Evolutionary conservation across 2,329 filamentous ascomycete species (phyloP).

Genomic region (Xylaria sp.): DNA sequence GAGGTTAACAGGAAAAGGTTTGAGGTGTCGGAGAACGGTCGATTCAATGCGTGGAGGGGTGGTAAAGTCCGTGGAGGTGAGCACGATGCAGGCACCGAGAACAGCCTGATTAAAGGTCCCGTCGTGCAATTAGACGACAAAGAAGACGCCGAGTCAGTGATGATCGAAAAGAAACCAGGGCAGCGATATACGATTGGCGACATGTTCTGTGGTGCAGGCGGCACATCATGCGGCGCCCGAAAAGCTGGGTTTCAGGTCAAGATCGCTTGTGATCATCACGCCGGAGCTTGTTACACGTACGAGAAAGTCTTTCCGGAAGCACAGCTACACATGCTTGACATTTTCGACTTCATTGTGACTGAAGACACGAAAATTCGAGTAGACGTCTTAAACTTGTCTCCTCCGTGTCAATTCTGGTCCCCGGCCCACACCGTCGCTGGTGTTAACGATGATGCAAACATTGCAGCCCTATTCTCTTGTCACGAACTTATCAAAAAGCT

Average conservation of each 20-base stretch:
- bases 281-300: slow-evolving; percentile 63
- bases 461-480: slow-evolving; percentile 61
- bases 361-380: slow-evolving; percentile 49
- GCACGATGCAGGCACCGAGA: slow-evolving; percentile 21
- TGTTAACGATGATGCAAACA: slow-evolving; percentile 70
- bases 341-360: slow-evolving; percentile 55
- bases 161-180: slow-evolving; percentile 32
- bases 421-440: slow-evolving; percentile 68
- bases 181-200: slow-evolving; percentile 64
- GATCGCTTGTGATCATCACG: slow-evolving; percentile 69
- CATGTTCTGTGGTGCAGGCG: slow-evolving; percentile 67
- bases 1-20: slow-evolving; percentile 40
- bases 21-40: slow-evolving; percentile 33
- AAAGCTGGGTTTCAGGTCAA: slow-evolving; percentile 59
- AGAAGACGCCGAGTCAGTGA: slow-evolving; percentile 15
- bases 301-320: slow-evolving; percentile 60
- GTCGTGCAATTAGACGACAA: slow-evolving; percentile 30
- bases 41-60: slow-evolving; percentile 36
- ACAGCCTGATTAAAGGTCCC: slow-evolving; percentile 11
- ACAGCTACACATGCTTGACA: slow-evolving; percentile 53
- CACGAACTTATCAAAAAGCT: slow-evolving; percentile 60
- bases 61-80: slow-evolving; percentile 38
- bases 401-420: slow-evolving; percentile 79
- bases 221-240: slow-evolving; percentile 60
- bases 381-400: slow-evolving; percentile 76